Conservation (phyloP, 192 early-diverging fungal species). For the Chytriomyces sp. region DNA sequence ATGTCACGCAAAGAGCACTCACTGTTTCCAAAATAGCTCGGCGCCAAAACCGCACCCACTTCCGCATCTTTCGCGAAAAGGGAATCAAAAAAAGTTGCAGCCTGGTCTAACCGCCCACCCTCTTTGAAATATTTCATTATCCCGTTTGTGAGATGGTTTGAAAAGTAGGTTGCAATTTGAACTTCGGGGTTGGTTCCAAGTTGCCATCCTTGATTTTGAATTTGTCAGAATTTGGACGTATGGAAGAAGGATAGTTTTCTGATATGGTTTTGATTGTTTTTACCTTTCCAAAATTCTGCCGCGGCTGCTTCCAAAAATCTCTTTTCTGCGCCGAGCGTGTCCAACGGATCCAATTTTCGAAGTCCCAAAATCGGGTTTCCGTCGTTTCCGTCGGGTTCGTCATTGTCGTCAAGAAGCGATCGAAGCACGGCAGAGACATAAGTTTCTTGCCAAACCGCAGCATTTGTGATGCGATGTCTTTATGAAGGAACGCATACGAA, state of each 20-base stretch:
- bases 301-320: constrained; percentile 84
- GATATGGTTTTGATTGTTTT: background rate
- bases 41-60: constrained; percentile 85
- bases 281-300: constrained; percentile 84
- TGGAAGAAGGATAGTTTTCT: background rate
- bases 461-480: constrained; percentile 57
- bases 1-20: constrained; percentile 37
- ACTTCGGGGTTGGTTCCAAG: constrained; percentile 92
- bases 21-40: constrained; percentile 67
- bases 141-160: constrained; percentile 88
- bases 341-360: constrained; percentile 87
- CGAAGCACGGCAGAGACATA: constrained; percentile 87
- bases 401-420: constrained; percentile 88
- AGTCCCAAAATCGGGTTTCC: constrained; percentile 86
- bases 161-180: constrained; percentile 88
- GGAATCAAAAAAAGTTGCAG: constrained; percentile 81
- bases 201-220: constrained; percentile 70
- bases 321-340: constrained; percentile 72
- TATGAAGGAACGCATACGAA: background rate
- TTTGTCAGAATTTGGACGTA: background rate
- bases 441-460: constrained; percentile 89
- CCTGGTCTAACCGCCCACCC: constrained; percentile 78
- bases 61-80: constrained; percentile 82
- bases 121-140: constrained; percentile 89
- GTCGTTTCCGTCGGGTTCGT: constrained; percentile 69